These are phyloP conservation scores for Trematosphaeria pertusa DNA, from an alignment of 2,329 filamentous ascomycete genomes.

Conservation along the genomic window DNA sequence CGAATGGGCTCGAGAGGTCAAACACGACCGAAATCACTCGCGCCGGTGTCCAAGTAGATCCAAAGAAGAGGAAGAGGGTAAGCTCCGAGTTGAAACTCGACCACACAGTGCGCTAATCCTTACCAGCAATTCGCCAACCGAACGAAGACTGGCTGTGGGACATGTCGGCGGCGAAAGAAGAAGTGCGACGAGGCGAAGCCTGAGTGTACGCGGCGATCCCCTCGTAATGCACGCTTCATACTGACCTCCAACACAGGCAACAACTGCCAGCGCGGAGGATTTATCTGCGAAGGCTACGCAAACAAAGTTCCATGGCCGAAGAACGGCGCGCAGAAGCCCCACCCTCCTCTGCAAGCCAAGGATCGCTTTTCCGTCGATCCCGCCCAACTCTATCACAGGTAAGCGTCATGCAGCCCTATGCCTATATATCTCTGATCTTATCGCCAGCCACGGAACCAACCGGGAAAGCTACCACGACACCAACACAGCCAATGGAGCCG, in stretches of 20 bases:
- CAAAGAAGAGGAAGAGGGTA: constrained; percentile 53
- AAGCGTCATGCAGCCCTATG: constrained; percentile 11
- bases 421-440: background rate
- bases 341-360: constrained; percentile 82
- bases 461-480: constrained; percentile 48
- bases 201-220: constrained; percentile 71
- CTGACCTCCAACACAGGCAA: constrained; percentile 51
- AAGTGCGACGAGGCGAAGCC: constrained; percentile 97
- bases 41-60: constrained; percentile 56
- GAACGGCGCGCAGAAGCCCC: constrained; percentile 64
- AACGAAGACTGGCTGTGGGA: constrained; percentile 95
- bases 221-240: constrained; percentile 57
- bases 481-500: constrained; percentile 33
- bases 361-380: constrained; percentile 56
- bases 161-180: constrained; percentile 91
- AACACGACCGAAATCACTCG: constrained; percentile 49
- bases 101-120: constrained; percentile 16
- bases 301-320: constrained; percentile 81
- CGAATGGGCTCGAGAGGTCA: constrained; percentile 24
- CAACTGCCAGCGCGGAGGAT: constrained; percentile 90
- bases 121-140: constrained; percentile 84
- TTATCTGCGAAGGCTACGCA: constrained; percentile 90
- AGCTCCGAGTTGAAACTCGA: constrained; percentile 34
- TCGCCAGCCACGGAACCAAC: constrained; percentile 19
- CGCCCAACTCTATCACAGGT: constrained; percentile 40